Evolutionary conservation across 805 yeast genomes (phyloP).

Genomic region (Starmerella riodocensis): DNA sequence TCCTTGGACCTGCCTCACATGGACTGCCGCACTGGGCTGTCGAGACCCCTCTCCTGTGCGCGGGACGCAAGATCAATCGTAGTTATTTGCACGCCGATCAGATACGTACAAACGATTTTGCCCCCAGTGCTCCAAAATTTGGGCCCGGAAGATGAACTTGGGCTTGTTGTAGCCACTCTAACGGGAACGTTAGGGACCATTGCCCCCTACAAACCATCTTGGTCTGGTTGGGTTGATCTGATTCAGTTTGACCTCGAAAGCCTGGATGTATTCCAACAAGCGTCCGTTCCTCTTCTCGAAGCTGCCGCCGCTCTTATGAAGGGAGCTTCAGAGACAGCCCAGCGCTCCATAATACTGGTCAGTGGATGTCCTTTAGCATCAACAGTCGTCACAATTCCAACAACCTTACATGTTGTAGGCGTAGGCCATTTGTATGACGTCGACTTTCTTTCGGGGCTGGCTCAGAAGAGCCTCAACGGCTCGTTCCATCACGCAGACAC

Average conservation of each 20-base stretch:
- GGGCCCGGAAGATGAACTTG: conserved; percentile 13
- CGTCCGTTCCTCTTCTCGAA: neutral
- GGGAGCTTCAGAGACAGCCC: neutral
- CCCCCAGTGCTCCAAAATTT: conserved; percentile 5
- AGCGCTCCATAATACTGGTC: conserved; percentile 5
- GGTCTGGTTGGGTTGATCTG: conserved; percentile 11
- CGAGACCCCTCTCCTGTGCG: too few species aligned
- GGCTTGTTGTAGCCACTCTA: conserved; percentile 6
- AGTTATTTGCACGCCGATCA: conserved; percentile 10
- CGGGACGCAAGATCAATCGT: too few species aligned
- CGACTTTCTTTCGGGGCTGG: conserved; percentile 1
- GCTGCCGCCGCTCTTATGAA: conserved; percentile 1
- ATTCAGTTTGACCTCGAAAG: neutral
- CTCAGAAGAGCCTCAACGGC: neutral
- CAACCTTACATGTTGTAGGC: conserved; percentile 8
- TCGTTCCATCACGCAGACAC: conserved; percentile 5
- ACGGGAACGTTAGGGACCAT: conserved; percentile 6
- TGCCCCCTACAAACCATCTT: conserved; percentile 7
- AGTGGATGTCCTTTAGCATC: conserved; percentile 6
- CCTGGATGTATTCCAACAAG: conserved; percentile 1
- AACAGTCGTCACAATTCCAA: neutral
- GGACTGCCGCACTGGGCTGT: too few species aligned
- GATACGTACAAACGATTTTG: neutral
- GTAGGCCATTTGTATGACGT: conserved; percentile 3
- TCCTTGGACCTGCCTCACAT: conserved; percentile 3